These are phyloP conservation scores for Paecilomyces fulvus DNA, from an alignment of 2,329 filamentous ascomycete genomes.

Conservation along the genomic window DNA sequence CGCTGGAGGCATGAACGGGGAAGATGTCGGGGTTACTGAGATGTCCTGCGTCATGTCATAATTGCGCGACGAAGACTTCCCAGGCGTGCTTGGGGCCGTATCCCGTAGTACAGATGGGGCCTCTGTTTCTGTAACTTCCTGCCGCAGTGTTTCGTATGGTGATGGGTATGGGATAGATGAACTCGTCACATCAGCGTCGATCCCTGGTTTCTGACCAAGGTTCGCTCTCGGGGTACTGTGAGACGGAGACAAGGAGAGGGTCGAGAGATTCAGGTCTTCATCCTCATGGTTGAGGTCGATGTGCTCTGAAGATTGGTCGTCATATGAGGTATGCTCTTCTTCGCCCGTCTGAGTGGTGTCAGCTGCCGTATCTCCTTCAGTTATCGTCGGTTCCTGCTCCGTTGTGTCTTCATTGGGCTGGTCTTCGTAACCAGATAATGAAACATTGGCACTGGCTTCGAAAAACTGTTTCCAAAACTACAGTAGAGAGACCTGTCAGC, in stretches of 20 bases:
- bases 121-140: slow-evolving; percentile 50
- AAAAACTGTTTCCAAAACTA: slow-evolving; percentile 99
- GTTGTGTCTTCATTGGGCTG: slow-evolving; percentile 53
- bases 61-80: slow-evolving; percentile 19
- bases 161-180: slow-evolving; percentile 54
- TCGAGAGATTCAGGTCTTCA: slow-evolving; percentile 40
- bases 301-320: slow-evolving; percentile 31
- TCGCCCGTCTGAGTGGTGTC: slow-evolving; percentile 38
- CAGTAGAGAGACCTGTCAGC: slow-evolving; percentile 6
- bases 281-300: slow-evolving; percentile 19
- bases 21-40: slow-evolving; percentile 54
- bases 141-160: slow-evolving; percentile 65
- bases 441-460: slow-evolving; percentile 95
- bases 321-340: slow-evolving; percentile 33
- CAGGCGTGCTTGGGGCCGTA: slow-evolving; percentile 27
- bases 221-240: slow-evolving; percentile 39
- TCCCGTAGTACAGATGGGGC: slow-evolving; percentile 27
- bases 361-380: slow-evolving; percentile 48
- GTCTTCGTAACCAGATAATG: slow-evolving; percentile 89
- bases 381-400: slow-evolving; percentile 42
- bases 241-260: slow-evolving; percentile 34
- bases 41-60: slow-evolving; percentile 35
- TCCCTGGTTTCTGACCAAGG: slow-evolving; percentile 13
- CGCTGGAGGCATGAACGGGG: slow-evolving; percentile 48
- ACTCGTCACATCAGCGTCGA: slow-evolving; percentile 30